Evolutionary conservation across 345 rosid genomes (phyloP), one percentile per base, ranked within the genome.

Genomic region (Acer saccharum): DNA sequence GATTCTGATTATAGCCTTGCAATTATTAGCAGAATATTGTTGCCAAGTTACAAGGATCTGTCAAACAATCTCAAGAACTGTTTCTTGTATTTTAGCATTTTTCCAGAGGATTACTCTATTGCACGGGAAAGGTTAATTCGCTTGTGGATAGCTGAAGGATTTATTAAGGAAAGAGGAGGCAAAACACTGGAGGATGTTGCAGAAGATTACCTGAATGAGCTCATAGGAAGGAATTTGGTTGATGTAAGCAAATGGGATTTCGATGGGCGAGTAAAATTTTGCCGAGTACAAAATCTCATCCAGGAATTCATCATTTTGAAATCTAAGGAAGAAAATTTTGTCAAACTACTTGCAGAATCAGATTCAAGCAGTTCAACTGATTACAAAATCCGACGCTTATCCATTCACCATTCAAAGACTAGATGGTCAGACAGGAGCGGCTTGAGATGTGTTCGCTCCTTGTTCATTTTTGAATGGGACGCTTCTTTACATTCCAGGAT

Each of bases 71-170:
- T 61, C 57, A 77, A 61, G 66, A 65, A 43, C 13, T 78, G 84
- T 35, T 74, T 68, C 77, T 46, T 74, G 55, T 77, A 70, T 74
- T 71, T 83, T 2, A 18, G 85, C 10, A 43, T 72, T 35, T 77
- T 83, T 55, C 86, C 79, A 0, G 83, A 80, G 58, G 69, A 71
- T 72, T 39, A 52, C 39, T 4, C 39, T 1, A 20, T 83, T 61
- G 25, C 18, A 4, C 2, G 41, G 10, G 64, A 10, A 27, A 69
- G 65, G 54, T 41, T 83, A 0, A 25, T 64, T 12, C 32, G 70
- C 5, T 29, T 75, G 52, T 79, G 85, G 82, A 67, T 79, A 16
- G 80, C 79, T 9, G 85, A 82, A 57, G 77, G 80, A 21, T 76
- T 83, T 7, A 71, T 79, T 20, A 39, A 23, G 7, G 29, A 76